These are phyloP conservation scores for Nakazawaea pomicola DNA, from an alignment of 805 yeast genomes.

Conservation along the genomic window DNA sequence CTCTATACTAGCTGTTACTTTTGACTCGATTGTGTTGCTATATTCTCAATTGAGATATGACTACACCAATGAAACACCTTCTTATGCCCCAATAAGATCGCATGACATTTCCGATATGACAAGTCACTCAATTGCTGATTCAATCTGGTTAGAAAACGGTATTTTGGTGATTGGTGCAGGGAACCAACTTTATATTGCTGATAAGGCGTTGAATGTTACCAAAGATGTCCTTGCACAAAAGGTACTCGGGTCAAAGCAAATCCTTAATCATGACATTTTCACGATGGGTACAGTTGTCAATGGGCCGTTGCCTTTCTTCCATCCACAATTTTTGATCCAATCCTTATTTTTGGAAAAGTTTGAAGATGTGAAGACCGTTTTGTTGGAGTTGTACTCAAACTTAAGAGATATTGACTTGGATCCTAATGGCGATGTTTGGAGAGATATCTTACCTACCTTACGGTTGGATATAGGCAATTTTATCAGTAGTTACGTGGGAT, in stretches of 20 bases:
- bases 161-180: conserved; percentile 82
- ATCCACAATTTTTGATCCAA: conserved; percentile 85
- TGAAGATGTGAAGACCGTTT: conserved; percentile 48
- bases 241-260: conserved; percentile 55
- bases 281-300: conserved; percentile 73
- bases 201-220: conserved; percentile 52
- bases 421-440: conserved; percentile 16
- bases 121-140: conserved; percentile 80
- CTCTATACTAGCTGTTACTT: conserved; percentile 79
- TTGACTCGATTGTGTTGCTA: conserved; percentile 52
- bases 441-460: conserved; percentile 18
- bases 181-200: conserved; percentile 81
- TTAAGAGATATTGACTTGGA: conserved; percentile 51
- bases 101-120: conserved; percentile 70
- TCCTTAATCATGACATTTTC: conserved; percentile 51
- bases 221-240: conserved; percentile 45
- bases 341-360: conserved; percentile 58
- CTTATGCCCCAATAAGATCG: conserved; percentile 70
- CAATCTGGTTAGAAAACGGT: conserved; percentile 80
- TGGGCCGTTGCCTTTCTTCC: conserved; percentile 87
- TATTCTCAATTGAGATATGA: conserved; percentile 85
- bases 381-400: conserved; percentile 46
- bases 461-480: background rate
- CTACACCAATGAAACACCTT: conserved; percentile 74
- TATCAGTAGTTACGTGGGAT: background rate